Evolutionary conservation across 1,139 yeast genomes (phyloP), one percentile per base, ranked within the genome.

Genomic region (Taiozyma sp.): DNA sequence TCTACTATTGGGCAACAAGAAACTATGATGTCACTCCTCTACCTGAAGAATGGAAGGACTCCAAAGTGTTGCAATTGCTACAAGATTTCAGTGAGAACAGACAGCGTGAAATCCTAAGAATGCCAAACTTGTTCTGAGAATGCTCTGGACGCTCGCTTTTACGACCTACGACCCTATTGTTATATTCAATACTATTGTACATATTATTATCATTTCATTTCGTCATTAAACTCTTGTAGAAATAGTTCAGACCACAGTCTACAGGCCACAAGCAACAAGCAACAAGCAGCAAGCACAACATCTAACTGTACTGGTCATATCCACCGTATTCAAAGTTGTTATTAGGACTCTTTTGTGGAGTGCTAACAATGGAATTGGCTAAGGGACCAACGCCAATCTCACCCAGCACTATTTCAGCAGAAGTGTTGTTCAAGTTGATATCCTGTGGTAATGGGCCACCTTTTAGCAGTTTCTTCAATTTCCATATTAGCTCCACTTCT

Each of bases 1-100:
- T 93, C 57, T 95, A 90, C 70, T 93, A 93, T 72, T 93, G 99
- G 98, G 97, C 96, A 27, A 90, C 97, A 8, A 79, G 80, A 61
- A 89, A 89, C 70, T 87, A 75, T 63, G 83, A 81, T 40, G 81
- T 85, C 27, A 87, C 92, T 49, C 96, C 96, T 16, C 75, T 92
- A 58, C 97, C 98, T 8, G 92, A 87, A 46, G 78, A 79, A 63
- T 92, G 97, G 96, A 76, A 83, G 65, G 66, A 84, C 53, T 81
- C 89, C 19, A 71, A 78, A 62, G 72, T 93, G 45, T 76, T 93
- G 74, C 67, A 68, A 52, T 67, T 78, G 72, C 73, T 93, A 58
- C 93, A 91, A 66, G 83, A 83, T 48, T 80, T 85, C 60, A 85
- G 96, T 49, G 79, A 80, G 65, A 91, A 90, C 68, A 79, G 81